Evolutionary conservation across 2,329 filamentous ascomycete genomes (phyloP), one percentile per base, ranked within the genome.

Genomic region (Alternaria sp.): DNA sequence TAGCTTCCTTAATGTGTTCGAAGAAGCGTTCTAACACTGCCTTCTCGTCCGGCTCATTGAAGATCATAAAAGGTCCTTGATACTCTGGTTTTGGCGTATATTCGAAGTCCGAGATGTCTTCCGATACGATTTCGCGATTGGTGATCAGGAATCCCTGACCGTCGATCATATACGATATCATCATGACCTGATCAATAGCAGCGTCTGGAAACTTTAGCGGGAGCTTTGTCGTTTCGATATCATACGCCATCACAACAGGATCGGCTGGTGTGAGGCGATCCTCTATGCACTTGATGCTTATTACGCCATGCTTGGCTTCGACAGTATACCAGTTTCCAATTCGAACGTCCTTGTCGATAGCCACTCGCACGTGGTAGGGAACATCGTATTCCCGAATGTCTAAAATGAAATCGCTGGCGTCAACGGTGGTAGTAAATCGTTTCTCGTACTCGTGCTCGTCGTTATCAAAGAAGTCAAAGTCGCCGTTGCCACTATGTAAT

Each of bases 161-260:
- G 70, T 99, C 95, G 71, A 99, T 98, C 96, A 99, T 99, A 82
- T 99, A 99, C 31, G 96, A 99, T 77, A 99, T 94, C 95, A 99
- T 99, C 93, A 99, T 99, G 73, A 99, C 90, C 76, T 97, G 94
- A 79, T 99, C 95, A 63, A 97, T 89, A 4, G 93, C 86, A 2
- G 95, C 89, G 74, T 99, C 96, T 26, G 95, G 96, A 69, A 99
- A 99, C 77, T 99, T 99, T 54, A 99, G 83, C 2, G 96, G 95
- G 14, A 95, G 83, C 74, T 99, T 99, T 5, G 92, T 94, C 2
- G 95, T 99, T 79, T 99, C 95, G 72, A 99, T 99, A 87, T 99
- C 95, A 79, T 89, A 99, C n/a, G 95, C 95, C 85, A 99, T 90
- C 21, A 99, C 91, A n/a, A 98, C 91, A 1, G 95, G 95, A 72